Evolutionary conservation across 106 monocot genomes (phyloP).

Genomic region (Agapanthus africanus): DNA sequence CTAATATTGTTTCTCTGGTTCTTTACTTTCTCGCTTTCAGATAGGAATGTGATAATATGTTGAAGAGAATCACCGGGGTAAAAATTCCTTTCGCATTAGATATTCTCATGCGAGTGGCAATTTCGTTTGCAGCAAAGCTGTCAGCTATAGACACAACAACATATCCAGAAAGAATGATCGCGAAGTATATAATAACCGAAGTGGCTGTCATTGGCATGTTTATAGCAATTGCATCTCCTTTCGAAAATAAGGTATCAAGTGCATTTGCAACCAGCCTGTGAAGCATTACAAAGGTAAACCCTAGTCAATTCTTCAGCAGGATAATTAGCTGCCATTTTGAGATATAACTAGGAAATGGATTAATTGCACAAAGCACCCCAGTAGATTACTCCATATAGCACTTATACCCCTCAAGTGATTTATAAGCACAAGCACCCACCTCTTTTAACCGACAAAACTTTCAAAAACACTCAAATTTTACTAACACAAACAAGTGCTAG

Average conservation of each 20-base stretch:
- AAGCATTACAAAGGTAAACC: not conserved
- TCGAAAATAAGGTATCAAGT: conserved; percentile 61
- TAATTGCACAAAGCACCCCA: no score
- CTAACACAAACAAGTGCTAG: no score
- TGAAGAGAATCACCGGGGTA: conserved; percentile 53
- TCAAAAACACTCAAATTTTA: no score
- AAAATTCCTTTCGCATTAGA: conserved; percentile 91
- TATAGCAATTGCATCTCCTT: conserved; percentile 91
- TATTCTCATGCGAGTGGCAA: conserved; percentile 63
- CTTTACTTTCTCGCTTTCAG: no score
- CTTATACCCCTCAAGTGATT: no score
- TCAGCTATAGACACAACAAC: conserved; percentile 95
- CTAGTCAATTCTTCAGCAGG: not conserved
- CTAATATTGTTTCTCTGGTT: not conserved
- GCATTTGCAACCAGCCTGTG: conserved; percentile 78
- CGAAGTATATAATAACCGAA: conserved; percentile 88
- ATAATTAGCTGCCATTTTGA: no score
- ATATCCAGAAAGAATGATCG: conserved; percentile 73
- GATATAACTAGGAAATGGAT: no score
- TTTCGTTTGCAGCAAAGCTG: conserved; percentile 78
- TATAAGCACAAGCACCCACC: no score
- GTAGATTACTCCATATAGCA: no score
- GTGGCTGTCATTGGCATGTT: conserved; percentile 95
- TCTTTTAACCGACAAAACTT: no score
- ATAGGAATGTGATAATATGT: not conserved